A percentile compares a stretch with the other conserved stretches of the same genome.
Evolutionary conservation across 441 rosid genomes (phyloP).

Genomic region (Francoa sonchifolia): DNA sequence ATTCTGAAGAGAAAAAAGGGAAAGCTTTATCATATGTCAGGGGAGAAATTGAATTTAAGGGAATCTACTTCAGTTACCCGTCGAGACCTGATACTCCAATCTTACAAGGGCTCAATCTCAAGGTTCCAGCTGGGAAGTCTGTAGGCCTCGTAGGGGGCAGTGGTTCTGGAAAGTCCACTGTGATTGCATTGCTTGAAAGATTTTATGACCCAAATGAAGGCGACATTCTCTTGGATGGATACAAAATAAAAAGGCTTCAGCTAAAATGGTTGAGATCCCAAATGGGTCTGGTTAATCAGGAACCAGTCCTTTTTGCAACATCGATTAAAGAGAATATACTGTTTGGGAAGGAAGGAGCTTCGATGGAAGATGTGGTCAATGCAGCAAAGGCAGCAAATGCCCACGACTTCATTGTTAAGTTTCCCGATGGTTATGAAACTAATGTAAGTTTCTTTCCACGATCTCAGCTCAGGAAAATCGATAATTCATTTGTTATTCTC

Average conservation of each 20-base stretch:
- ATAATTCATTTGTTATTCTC: neutral
- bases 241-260: constrained; percentile 44
- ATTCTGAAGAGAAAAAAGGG: constrained; percentile 45
- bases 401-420: constrained; percentile 53
- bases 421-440: constrained; percentile 58
- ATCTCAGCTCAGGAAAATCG: neutral
- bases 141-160: constrained; percentile 58
- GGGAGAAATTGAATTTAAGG: constrained; percentile 47
- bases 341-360: constrained; percentile 58
- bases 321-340: constrained; percentile 49
- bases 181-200: constrained; percentile 48
- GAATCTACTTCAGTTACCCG: constrained; percentile 37
- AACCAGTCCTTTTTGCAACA: constrained; percentile 59
- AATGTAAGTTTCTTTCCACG: constrained; percentile 28
- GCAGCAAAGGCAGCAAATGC: constrained; percentile 59
- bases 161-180: constrained; percentile 61
- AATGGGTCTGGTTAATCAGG: constrained; percentile 64
- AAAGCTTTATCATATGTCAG: constrained; percentile 53
- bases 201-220: constrained; percentile 52
- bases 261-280: constrained; percentile 61
- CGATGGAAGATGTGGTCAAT: constrained; percentile 37
- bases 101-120: constrained; percentile 43
- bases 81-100: constrained; percentile 49
- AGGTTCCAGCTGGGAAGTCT: constrained; percentile 45
- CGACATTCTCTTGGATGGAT: constrained; percentile 45